These are phyloP conservation scores for Pythium volutum DNA, from an alignment of 352 stramenopile species.

Conservation along the genomic window DNA sequence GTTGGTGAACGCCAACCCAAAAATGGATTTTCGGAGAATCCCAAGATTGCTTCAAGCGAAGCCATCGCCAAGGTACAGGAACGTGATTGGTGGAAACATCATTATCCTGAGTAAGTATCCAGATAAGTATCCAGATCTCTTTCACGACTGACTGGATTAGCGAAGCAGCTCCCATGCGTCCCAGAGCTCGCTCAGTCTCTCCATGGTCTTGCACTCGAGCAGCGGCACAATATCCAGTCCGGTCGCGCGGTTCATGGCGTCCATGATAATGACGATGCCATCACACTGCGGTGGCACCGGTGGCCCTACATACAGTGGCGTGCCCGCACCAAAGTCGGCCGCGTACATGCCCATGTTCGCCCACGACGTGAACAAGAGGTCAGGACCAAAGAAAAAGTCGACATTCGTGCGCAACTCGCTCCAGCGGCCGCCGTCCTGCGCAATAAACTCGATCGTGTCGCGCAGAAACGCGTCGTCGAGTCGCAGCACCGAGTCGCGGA, in stretches of 20 bases:
- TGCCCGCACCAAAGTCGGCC: conserved; percentile 39
- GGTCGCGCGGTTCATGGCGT: conserved; percentile 32
- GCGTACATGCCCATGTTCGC: conserved; percentile 61
- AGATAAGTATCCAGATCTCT: too few species aligned
- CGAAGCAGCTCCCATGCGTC: too few species aligned
- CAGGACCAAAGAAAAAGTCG: conserved; percentile 46
- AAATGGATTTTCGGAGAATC: too few species aligned
- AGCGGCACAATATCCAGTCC: conserved; percentile 48
- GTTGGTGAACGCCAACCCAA: too few species aligned
- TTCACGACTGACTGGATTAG: too few species aligned
- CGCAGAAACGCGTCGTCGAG: conserved; percentile 39
- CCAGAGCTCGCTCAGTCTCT: too few species aligned
- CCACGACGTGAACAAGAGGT: conserved; percentile 65
- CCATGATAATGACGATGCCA: conserved; percentile 46
- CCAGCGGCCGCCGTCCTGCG: conserved; percentile 26
- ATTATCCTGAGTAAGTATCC: too few species aligned
- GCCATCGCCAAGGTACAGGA: too few species aligned
- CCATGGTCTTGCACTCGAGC: conserved; percentile 38
- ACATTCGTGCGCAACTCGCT: conserved; percentile 34
- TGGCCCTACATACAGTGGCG: conserved; percentile 36
- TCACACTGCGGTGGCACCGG: conserved; percentile 37
- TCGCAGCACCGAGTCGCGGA: conserved; percentile 41
- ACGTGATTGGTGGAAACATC: too few species aligned
- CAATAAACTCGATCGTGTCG: conserved; percentile 52
- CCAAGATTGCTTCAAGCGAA: too few species aligned